Base-by-base conservation (phyloP, 371 early-diverging fungal species). In the Rhizomucor miehei region DNA sequence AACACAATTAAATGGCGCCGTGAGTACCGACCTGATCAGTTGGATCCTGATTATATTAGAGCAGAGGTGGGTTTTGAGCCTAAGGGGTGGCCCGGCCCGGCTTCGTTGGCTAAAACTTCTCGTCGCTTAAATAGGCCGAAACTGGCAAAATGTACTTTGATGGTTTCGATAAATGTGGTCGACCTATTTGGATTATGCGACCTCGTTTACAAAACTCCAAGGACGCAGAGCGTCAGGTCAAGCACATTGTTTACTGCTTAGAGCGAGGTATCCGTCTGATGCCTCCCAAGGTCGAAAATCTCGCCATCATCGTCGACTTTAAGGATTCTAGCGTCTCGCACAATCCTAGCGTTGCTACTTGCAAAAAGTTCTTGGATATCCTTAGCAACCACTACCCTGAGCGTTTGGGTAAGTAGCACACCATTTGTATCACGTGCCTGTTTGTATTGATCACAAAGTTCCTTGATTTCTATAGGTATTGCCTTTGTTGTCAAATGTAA, bases 311-410 rank as follows among this genome's bases (percentile, higher is more conserved):
- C 44, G 82, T 96, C 25, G 97, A 96, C 59, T 91, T 88, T 53
- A 84, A 86, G 16, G 81, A 85, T 52, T 70, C 88, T 21, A 71
- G 85, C 35, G 74, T 88, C 59, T 66, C 82, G 39, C 89, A 82
- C 36, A 80, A 87, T 21, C 85, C 90, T 19, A 88, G 91, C 4
- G 65, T 90, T 0, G 73, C 77, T 6, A 84, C 90, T 5, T 83
- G 94, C 4, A 81, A 85, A 43, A 82, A 89, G 51, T 91, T 93
- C 44, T 72, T 94, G 65, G 69, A 84, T 46, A 82, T 91, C 21
- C 68, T 96, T 10, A 83, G 82, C 20, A 80, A 80, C 35, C 97
- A 96, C 67, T 96, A 94, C 60, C 94, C 94, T 3, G 95, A 95
- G 66, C 79, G 90, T 23, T 68, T 92, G 41, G 80, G 84, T 50